These are phyloP conservation scores for Candida glaebosa DNA, from an alignment of 805 yeast species.

Conservation along the genomic window DNA sequence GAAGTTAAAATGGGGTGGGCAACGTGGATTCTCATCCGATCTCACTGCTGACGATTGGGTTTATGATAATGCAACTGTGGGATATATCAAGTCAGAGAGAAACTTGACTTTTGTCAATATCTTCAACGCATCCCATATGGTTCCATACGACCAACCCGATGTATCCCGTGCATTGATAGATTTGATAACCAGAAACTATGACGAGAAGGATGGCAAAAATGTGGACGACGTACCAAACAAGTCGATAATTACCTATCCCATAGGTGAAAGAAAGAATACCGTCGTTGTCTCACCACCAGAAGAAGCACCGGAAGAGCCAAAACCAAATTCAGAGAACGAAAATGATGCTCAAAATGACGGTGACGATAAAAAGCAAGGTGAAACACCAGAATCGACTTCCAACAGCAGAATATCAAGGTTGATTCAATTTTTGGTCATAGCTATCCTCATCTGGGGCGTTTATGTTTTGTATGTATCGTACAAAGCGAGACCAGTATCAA, in stretches of 20 bases:
- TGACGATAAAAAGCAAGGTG: neutral
- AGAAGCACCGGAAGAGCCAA: neutral
- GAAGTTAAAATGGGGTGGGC: constrained; percentile 63
- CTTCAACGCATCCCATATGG: constrained; percentile 86
- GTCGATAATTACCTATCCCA: constrained; percentile 26
- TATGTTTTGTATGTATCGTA: constrained; percentile 34
- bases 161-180: constrained; percentile 71
- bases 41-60: constrained; percentile 36
- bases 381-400: constrained; percentile 5
- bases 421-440: constrained; percentile 37
- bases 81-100: constrained; percentile 47
- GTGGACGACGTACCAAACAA: constrained; percentile 13
- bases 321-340: constrained; percentile 3
- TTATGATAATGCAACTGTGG: constrained; percentile 36
- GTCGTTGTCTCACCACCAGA: constrained; percentile 3
- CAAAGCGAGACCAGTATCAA: constrained; percentile 36
- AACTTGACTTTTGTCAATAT: constrained; percentile 76
- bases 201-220: constrained; percentile 12
- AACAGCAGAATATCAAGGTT: constrained; percentile 27
- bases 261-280: constrained; percentile 16
- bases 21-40: constrained; percentile 46
- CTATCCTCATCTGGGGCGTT: constrained; percentile 38
- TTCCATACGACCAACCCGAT: constrained; percentile 76
- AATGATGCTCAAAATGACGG: neutral
- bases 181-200: constrained; percentile 32